Evolutionary conservation across 192 early-diverging fungal genomes (phyloP), one percentile per base, ranked within the genome.

Genomic region (Dispira simplex): DNA sequence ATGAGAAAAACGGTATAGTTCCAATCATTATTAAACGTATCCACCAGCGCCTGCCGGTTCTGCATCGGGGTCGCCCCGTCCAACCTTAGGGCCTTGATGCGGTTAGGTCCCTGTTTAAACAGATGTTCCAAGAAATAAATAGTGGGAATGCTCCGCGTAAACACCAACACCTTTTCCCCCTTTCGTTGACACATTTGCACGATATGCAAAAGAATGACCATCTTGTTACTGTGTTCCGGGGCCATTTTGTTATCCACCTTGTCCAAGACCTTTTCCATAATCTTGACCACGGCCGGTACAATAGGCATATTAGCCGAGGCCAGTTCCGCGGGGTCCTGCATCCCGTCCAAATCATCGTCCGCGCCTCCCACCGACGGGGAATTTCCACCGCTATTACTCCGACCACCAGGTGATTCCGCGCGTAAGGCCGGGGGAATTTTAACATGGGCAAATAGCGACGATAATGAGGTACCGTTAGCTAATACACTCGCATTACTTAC

Each of bases 91-190:
- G 63, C 62, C 26, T 44, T 12, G 11, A 69, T 58, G 16, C 66
- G 13, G 64, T 64, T 13, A 21, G 21, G 18, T 21, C 48, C 18
- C 13, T 14, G 13, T n/a, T 52, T 60, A 0, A 72, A 63, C 0
- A 67, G n/a, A 18, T 21, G 21, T 68, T 72, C 68, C 46, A 77
- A 39, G 48, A 70, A 70, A 62, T 75, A 76, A 18, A 91, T 66
- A n/a, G 81, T 84, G 9, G 78, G 73, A 11, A 90, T 71, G 62
- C 83, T 83, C 26, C 87, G 78, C 23, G 83, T 80, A 67, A 90
- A 91, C 20, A 91, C 67, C 12, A 91, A 71, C 23, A 87, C 77
- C 20, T 90, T 90, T 43, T 93, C 86, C 18, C 73, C 70, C 9
- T 70, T 28, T 8, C 27, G 46, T 12, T 68, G 68, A 46, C 82